Conservation (phyloP, 257 asterid genomes). For the Rubia yunnanensis region DNA sequence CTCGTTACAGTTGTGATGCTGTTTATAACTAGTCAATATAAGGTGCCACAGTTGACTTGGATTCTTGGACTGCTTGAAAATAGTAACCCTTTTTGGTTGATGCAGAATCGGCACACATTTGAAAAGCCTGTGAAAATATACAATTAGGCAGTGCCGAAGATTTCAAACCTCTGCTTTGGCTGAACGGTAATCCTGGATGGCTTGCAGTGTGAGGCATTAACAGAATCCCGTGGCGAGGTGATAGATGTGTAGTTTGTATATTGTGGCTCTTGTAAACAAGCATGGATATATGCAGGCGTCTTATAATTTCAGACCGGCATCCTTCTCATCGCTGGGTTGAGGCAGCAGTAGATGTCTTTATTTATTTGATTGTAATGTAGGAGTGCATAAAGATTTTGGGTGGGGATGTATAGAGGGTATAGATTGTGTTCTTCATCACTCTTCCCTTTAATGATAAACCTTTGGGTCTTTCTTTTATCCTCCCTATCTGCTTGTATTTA, state of each 20-base stretch:
- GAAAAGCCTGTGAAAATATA: conserved; percentile 72
- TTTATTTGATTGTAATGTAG: conserved; percentile 20
- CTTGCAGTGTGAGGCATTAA: neutral
- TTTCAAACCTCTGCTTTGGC: conserved; percentile 13
- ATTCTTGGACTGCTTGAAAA: neutral
- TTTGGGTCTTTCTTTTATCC: neutral
- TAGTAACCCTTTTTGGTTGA: conserved; percentile 5
- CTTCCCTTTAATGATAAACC: conserved; percentile 7
- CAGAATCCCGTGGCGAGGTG: neutral
- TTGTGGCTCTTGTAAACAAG: conserved; percentile 2
- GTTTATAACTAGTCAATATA: neutral
- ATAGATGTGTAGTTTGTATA: conserved; percentile 3
- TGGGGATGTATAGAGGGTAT: conserved; percentile 25
- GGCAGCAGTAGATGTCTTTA: conserved; percentile 13
- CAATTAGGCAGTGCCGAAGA: conserved; percentile 28
- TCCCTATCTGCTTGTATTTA: conserved; percentile 9
- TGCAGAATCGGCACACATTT: conserved; percentile 62
- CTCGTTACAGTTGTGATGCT: neutral
- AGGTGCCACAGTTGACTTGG: neutral
- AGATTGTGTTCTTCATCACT: conserved; percentile 12
- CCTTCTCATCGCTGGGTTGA: conserved; percentile 16
- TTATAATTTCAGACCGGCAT: conserved; percentile 19
- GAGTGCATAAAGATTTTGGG: conserved; percentile 22
- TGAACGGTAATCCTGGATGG: conserved; percentile 6
- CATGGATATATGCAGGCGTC: conserved; percentile 20